Evolutionary conservation across 2,329 filamentous ascomycete species (phyloP).

Genomic region (Orbilia quercus): DNA sequence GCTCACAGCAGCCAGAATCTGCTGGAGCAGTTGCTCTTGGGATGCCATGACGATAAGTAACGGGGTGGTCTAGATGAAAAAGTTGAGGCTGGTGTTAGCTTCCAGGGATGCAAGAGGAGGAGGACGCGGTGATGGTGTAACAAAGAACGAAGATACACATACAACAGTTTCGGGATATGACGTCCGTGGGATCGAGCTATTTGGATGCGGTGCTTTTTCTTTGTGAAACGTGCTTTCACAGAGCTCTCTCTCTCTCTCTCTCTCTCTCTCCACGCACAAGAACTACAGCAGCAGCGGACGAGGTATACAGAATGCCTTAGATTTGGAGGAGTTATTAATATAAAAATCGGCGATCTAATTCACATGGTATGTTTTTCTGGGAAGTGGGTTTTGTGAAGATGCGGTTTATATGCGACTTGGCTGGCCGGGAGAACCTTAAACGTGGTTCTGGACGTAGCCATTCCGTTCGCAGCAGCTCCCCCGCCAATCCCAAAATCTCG

Average conservation of each 20-base stretch:
- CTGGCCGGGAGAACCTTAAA: conserved; percentile 28
- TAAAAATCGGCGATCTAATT: conserved; percentile 1
- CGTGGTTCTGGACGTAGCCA: conserved; percentile 40
- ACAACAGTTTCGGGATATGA: conserved; percentile 9
- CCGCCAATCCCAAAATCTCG: conserved; percentile 19
- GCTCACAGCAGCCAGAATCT: conserved; percentile 70
- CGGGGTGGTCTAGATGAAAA: conserved; percentile 15
- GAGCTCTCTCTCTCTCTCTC: too few species aligned
- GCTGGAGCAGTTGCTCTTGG: conserved; percentile 63
- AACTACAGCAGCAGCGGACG: neutral
- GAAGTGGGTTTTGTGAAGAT: neutral
- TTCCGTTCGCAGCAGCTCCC: conserved; percentile 50
- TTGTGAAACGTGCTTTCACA: conserved; percentile 8
- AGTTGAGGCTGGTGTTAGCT: neutral
- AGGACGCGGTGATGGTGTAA: neutral
- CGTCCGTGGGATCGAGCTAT: conserved; percentile 49
- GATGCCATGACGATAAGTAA: conserved; percentile 28
- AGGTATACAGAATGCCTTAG: conserved; percentile 1
- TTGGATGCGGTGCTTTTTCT: conserved; percentile 34
- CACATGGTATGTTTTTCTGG: conserved; percentile 4
- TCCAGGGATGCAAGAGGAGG: neutral
- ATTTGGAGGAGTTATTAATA: neutral
- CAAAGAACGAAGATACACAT: neutral
- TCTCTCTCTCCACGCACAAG: conserved; percentile 3
- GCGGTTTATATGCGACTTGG: neutral